Base-by-base conservation (phyloP, 169 alveolate species). In the Miamiensis avidus region DNA sequence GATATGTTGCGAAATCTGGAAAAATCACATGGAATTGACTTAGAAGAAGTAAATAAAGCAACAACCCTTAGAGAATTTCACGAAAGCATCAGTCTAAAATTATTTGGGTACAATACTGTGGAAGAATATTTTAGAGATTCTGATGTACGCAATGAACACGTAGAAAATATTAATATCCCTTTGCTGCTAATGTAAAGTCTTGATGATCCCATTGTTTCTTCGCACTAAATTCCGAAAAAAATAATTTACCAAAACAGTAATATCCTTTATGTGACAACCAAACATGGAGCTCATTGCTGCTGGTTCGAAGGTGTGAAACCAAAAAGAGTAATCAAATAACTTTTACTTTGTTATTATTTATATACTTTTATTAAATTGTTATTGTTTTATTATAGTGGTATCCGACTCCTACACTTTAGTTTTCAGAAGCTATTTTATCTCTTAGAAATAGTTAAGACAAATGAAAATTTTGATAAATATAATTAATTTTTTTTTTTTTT, bases 191-290 rank as follows among this genome's bases (percentile, higher is more conserved):
- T 85, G 76, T 86, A 85, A 31, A 33, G 86, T 27, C 78, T 79
- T 31, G 90, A 85, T 85, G 90, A 85, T 79, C 90, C 90, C 6
- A 85, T 85, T 0, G 90, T 85, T 79, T 78, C 90, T 0, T 31
- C 72, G 29, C 33, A 65, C 15, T 72, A 76, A 4, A 69, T 85
- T 29, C 90, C 90, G 0, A 74, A 26, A 15, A 86, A 85, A 31
- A 29, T 74, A 31, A n/a, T 85, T 29, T 31, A n/a, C 27, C 31
- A 78, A 85, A 85, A 85, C 34, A 75, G 76, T 26, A 33, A 79
- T 34, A 85, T 85, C 0, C 78, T 81, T 26, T 72, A 78, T 65
- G 86, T 65, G 1, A 69, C 34, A 30, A 85, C 90, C 30, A 79
- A 75, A 49, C 82, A 64, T 29, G 90, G 90, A 26, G 85, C 90